Conservation (phyloP, 441 rosid genomes). For the Capsella rubella region DNA sequence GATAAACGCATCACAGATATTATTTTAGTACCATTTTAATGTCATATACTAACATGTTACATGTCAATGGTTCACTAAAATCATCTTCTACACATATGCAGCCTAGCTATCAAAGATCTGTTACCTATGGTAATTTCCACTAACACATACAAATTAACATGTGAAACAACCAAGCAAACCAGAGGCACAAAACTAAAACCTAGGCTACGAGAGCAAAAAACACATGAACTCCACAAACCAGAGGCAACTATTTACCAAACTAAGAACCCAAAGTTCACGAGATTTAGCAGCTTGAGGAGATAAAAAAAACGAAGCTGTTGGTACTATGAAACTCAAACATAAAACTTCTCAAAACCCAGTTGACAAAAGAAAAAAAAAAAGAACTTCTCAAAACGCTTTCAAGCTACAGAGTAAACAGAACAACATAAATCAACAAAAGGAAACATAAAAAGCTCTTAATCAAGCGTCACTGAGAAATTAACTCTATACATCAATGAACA, state of each 20-base stretch:
- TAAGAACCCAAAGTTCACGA: not conserved
- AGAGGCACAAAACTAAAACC: not conserved
- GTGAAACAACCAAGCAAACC: too few relatives aligned
- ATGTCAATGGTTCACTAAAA: constrained; percentile 1
- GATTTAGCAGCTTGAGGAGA: not conserved
- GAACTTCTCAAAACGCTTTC: constrained; percentile 5
- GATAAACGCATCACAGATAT: constrained; percentile 10
- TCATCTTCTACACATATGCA: not conserved
- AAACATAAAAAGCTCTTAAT: not conserved
- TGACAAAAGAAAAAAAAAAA: too few relatives aligned
- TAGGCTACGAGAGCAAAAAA: not conserved
- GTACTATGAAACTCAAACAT: not conserved
- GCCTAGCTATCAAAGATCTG: too few relatives aligned
- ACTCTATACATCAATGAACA: not conserved
- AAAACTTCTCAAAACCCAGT: not conserved
- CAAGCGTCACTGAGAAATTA: not conserved
- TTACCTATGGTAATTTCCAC: too few relatives aligned
- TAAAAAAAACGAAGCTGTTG: not conserved
- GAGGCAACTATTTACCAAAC: not conserved
- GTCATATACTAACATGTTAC: not conserved
- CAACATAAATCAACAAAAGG: not conserved
- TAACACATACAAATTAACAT: too few relatives aligned
- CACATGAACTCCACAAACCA: not conserved
- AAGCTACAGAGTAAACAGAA: not conserved
- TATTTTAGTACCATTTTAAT: not conserved